phyloP scores from a whole-genome alignment of 2,329 filamentous ascomycete species.

The Hirsutella thompsonii region DNA sequence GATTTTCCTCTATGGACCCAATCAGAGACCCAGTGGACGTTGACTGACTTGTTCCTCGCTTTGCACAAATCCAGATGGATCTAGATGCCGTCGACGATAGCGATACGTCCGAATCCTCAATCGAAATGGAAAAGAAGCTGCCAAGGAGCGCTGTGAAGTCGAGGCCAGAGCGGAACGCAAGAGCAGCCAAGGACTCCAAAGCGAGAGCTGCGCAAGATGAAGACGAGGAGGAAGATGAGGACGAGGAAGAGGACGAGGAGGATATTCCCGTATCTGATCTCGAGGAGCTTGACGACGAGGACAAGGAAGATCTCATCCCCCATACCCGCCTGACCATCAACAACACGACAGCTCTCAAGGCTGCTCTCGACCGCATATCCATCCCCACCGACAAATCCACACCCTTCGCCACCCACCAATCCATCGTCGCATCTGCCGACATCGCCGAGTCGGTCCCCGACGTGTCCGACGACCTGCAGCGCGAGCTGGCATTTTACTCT shows the following conservation, averaged over 20 bases:
- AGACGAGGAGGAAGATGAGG: constrained; percentile 42
- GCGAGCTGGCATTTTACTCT: constrained; percentile 86
- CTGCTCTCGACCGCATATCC: constrained; percentile 64
- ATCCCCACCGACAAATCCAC: constrained; percentile 54
- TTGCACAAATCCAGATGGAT: constrained; percentile 26
- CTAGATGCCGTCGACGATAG: constrained; percentile 46
- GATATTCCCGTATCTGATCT: constrained; percentile 85
- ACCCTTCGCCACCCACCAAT: constrained; percentile 75
- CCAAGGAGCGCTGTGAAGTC: constrained; percentile 10
- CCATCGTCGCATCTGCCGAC: constrained; percentile 53
- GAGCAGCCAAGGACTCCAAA: neutral
- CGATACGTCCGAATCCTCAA: constrained; percentile 54
- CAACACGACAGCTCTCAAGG: constrained; percentile 77
- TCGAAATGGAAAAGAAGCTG: constrained; percentile 66
- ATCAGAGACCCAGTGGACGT: neutral
- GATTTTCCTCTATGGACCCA: neutral
- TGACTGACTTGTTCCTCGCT: neutral
- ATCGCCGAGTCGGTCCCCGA: constrained; percentile 60
- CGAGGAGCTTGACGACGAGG: constrained; percentile 63
- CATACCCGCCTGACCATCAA: constrained; percentile 94
- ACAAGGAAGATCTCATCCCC: constrained; percentile 75
- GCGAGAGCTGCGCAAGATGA: constrained; percentile 1
- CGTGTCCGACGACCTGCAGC: constrained; percentile 79
- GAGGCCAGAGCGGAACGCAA: constrained; percentile 7
- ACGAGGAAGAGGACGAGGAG: constrained; percentile 65